Base-by-base conservation (phyloP, 768 basidiomycete species). In the Neoboletus magnificus region DNA sequence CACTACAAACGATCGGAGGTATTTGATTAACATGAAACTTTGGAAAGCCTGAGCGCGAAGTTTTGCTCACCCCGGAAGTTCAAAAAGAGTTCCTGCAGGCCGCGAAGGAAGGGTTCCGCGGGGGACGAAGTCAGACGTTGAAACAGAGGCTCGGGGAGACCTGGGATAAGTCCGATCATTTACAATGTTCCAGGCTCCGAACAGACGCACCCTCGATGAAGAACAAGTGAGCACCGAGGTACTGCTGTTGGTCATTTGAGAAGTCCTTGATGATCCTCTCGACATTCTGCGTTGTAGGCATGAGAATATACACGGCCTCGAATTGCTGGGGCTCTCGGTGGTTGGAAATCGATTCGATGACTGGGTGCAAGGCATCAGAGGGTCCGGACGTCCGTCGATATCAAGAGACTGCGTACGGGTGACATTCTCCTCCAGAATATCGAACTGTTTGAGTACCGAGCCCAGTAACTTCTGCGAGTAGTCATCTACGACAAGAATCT, bases 401-500 rank as follows among this genome's bases (percentile, higher is more conserved):
- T 25, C 0, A 30, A 33, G 22, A 39, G 39, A 49, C 45, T 49
- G 79, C 93, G 69, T 76, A 97, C 96, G 82, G 44, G 94, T 97
- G 41, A 98, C 93, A 77, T 95, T 95, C 79, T 97, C 93, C 71
- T 93, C 87, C 53, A 98, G 73, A 53, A 98, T 90, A 70, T 99
- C 96, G 64, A 91, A 93, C 68, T 92, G 87, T 74, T 93, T 93
- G 63, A 98, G 79, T 4, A 95, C 92, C 10, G 89, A 83, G 57
- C 86, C 82, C 44, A 99, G 73, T 51, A 98, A 75, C 68, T 81
- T 84, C 72, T 94, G 87, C 25, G 94, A 87, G 73, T 91, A 83
- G 61, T 94, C 92, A 71, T 99, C 97, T 50, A 98, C 90, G 56
- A 99, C 93, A 42, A 98, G 83, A 62, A 97, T 89, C 82, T 99